A percentile compares a stretch with the other conserved stretches of the same genome.
Conservation (phyloP, 257 asterid genomes). For the Petrea volubilis region DNA sequence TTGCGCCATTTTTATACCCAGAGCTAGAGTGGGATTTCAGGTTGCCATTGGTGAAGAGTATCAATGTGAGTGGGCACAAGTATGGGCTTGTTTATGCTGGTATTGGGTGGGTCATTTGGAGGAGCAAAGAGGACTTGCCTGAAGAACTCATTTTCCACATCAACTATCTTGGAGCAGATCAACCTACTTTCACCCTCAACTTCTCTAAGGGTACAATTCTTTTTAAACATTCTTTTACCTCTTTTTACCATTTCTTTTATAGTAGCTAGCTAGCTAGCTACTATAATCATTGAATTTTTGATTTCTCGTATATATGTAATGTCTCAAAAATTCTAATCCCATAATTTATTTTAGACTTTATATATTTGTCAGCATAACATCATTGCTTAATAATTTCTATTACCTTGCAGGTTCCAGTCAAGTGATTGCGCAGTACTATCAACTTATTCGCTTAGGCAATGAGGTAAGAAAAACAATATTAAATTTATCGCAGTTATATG, state of each 20-base stretch:
- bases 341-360: neutral
- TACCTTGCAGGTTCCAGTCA: slow-evolving; percentile 77
- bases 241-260: too few species aligned
- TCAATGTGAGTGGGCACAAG: slow-evolving; percentile 91
- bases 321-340: too few species aligned
- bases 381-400: neutral
- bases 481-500: too few species aligned
- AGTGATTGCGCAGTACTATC: slow-evolving; percentile 89
- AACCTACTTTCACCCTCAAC: slow-evolving; percentile 95
- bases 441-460: slow-evolving; percentile 72
- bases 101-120: slow-evolving; percentile 91
- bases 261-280: too few species aligned
- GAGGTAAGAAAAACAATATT: too few species aligned
- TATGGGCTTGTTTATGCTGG: slow-evolving; percentile 97
- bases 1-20: slow-evolving; percentile 89
- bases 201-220: slow-evolving; percentile 69
- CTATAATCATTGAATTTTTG: too few species aligned
- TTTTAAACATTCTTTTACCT: neutral
- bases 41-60: slow-evolving; percentile 83
- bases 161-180: slow-evolving; percentile 94
- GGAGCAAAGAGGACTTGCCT: slow-evolving; percentile 75
- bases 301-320: too few species aligned
- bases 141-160: slow-evolving; percentile 90
- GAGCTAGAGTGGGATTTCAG: slow-evolving; percentile 92
- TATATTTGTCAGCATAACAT: neutral